These are phyloP conservation scores for Calvatia gigantea DNA, from an alignment of 768 basidiomycete genomes.

Conservation along the genomic window DNA sequence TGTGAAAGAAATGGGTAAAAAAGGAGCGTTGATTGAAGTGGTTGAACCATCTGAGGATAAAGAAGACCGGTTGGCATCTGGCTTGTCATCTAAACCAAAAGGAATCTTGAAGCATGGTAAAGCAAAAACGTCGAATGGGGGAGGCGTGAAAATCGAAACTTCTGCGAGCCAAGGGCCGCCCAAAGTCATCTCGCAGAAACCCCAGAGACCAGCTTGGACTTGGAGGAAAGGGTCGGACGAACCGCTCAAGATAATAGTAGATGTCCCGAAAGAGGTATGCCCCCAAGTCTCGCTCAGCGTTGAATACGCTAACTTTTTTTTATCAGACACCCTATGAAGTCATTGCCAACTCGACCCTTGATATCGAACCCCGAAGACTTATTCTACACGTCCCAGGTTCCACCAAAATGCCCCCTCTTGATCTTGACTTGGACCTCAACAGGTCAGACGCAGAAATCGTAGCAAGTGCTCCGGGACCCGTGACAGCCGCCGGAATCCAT, in stretches of 20 bases:
- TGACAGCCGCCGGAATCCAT: constrained; percentile 1
- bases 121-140: constrained; percentile 1
- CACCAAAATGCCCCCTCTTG: constrained; percentile 21
- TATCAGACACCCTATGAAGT: constrained; percentile 40
- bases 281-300: background rate
- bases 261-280: constrained; percentile 57
- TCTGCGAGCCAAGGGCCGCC: background rate
- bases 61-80: constrained; percentile 10
- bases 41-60: constrained; percentile 15
- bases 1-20: background rate
- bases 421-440: constrained; percentile 57
- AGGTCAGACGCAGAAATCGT: constrained; percentile 53
- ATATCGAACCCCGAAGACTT: constrained; percentile 62
- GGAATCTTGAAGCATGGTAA: constrained; percentile 39
- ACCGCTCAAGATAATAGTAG: constrained; percentile 44
- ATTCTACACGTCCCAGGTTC: constrained; percentile 44
- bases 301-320: background rate
- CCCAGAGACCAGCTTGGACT: constrained; percentile 37
- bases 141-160: constrained; percentile 17
- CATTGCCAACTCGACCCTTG: constrained; percentile 50
- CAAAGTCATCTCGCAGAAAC: background rate
- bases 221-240: constrained; percentile 42
- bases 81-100: constrained; percentile 24
- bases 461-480: constrained; percentile 6
- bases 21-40: constrained; percentile 47